These are phyloP conservation scores for Stygiomarasmius scandens DNA, from an alignment of 1,284 basidiomycete genomes.

Conservation along the genomic window DNA sequence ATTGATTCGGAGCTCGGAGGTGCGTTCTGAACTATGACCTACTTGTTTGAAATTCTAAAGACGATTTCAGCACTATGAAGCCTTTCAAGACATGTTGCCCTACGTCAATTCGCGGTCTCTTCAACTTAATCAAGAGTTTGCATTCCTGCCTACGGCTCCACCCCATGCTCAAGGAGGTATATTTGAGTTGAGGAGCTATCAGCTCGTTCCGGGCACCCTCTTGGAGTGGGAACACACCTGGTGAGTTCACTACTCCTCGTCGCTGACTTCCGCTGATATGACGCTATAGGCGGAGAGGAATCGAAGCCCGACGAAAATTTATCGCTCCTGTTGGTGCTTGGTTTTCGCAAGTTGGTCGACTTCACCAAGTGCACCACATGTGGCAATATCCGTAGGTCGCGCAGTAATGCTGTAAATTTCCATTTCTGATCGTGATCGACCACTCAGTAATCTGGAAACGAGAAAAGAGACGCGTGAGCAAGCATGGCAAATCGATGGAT, in stretches of 20 bases:
- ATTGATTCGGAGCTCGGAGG: slow-evolving; percentile 64
- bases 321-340: slow-evolving; percentile 90
- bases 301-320: slow-evolving; percentile 85
- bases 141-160: slow-evolving; percentile 88
- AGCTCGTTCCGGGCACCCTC: slow-evolving; percentile 81
- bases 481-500: slow-evolving; percentile 91
- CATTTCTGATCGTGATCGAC: slow-evolving; percentile 4
- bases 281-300: slow-evolving; percentile 71
- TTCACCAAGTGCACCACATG: slow-evolving; percentile 91
- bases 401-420: background rate
- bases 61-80: slow-evolving; percentile 54
- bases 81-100: slow-evolving; percentile 72
- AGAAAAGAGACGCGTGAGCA: slow-evolving; percentile 83
- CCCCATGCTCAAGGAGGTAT: slow-evolving; percentile 85
- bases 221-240: slow-evolving; percentile 94
- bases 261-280: background rate
- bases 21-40: slow-evolving; percentile 30
- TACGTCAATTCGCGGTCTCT: slow-evolving; percentile 70
- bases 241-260: slow-evolving; percentile 39
- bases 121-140: slow-evolving; percentile 91
- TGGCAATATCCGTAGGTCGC: slow-evolving; percentile 86
- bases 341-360: slow-evolving; percentile 89
- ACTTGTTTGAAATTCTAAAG: background rate
- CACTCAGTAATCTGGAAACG: slow-evolving; percentile 69
- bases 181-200: slow-evolving; percentile 89